These are phyloP conservation scores for Pleurotus cornucopiae DNA, from an alignment of 768 basidiomycete species.

Conservation along the genomic window DNA sequence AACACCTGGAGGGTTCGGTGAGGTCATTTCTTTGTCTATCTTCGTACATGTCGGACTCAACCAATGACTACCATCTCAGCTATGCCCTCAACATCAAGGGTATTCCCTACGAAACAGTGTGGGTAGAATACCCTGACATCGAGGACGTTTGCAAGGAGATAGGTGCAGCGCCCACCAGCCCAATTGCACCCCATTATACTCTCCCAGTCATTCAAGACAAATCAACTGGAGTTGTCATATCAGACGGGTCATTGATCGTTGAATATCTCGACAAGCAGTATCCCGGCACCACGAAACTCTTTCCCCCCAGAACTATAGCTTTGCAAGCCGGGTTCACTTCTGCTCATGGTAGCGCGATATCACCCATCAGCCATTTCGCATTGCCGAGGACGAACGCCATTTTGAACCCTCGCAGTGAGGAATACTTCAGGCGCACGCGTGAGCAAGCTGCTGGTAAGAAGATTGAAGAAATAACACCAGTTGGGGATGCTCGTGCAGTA, in stretches of 20 bases:
- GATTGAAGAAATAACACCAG: neutral
- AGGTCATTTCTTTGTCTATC: neutral
- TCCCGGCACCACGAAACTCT: constrained; percentile 17
- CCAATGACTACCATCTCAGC: neutral
- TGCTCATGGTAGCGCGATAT: too few species aligned
- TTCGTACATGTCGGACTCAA: neutral
- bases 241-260: constrained; percentile 35
- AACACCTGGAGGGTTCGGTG: constrained; percentile 45
- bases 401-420: neutral
- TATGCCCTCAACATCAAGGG: constrained; percentile 18
- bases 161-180: constrained; percentile 23
- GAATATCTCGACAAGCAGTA: constrained; percentile 37
- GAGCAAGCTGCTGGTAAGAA: neutral
- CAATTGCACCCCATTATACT: constrained; percentile 20
- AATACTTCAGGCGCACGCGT: neutral
- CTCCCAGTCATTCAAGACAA: constrained; percentile 38
- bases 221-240: constrained; percentile 24
- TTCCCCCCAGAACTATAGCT: neutral
- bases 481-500: neutral
- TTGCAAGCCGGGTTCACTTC: neutral
- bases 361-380: neutral
- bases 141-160: constrained; percentile 25
- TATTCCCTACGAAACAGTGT: constrained; percentile 30
- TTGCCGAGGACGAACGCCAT: neutral
- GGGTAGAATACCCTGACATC: constrained; percentile 39